A percentile compares a stretch with the other conserved stretches of the same genome.
Conservation (phyloP, 805 yeast species). For the Candida sakaeoensis region DNA sequence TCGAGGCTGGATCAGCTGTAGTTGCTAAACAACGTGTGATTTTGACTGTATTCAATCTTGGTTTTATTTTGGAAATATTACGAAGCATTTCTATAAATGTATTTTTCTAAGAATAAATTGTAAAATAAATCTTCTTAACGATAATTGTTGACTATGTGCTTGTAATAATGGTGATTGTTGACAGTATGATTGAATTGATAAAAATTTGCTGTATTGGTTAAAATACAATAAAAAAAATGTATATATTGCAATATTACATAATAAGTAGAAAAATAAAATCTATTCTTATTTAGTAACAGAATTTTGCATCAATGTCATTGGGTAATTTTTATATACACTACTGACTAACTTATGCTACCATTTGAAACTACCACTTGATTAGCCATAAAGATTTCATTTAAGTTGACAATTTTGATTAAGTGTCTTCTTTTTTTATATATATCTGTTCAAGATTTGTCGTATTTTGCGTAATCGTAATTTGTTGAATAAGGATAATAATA, state of each 20-base stretch:
- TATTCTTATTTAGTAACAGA: slow-evolving; percentile 17
- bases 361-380: background rate
- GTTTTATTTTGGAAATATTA: slow-evolving; percentile 22
- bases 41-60: slow-evolving; percentile 16
- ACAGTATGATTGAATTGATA: background rate
- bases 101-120: background rate
- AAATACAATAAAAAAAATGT: background rate
- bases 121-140: background rate
- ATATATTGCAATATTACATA: background rate
- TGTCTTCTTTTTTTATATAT: too few species aligned
- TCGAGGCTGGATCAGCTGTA: slow-evolving; percentile 44
- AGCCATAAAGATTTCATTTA: too few species aligned
- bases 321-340: slow-evolving; percentile 9
- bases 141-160: background rate
- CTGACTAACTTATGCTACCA: slow-evolving; percentile 1
- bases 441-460: too few species aligned
- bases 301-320: slow-evolving; percentile 20
- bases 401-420: too few species aligned
- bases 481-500: too few species aligned
- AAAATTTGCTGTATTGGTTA: slow-evolving; percentile 1
- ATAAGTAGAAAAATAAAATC: too few species aligned
- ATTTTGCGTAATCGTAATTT: too few species aligned
- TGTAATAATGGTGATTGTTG: too few species aligned
- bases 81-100: slow-evolving; percentile 28
- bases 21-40: slow-evolving; percentile 40